A percentile compares a stretch with the other conserved stretches of the same genome.
Evolutionary conservation across 2,329 filamentous ascomycete species (phyloP).

Genomic region (Fusarium caatingaense): DNA sequence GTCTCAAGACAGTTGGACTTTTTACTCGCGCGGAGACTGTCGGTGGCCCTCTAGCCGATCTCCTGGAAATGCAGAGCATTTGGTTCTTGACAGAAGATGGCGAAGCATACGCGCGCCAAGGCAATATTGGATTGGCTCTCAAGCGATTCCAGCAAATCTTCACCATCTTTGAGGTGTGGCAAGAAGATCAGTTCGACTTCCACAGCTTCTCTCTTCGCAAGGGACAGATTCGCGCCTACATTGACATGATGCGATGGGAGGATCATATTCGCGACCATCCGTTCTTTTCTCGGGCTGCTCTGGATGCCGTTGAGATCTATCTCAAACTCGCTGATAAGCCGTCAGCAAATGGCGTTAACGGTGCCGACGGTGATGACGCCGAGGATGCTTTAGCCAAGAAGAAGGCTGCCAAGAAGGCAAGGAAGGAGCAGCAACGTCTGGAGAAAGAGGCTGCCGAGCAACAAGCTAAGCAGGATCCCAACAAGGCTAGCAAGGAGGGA

Average conservation of each 20-base stretch:
- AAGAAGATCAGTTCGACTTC: slow-evolving; percentile 99
- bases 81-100: slow-evolving; percentile 98
- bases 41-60: slow-evolving; percentile 87
- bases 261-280: slow-evolving; percentile 91
- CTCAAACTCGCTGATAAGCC: slow-evolving; percentile 82
- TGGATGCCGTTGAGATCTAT: slow-evolving; percentile 85
- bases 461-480: slow-evolving; percentile 82
- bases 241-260: slow-evolving; percentile 98
- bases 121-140: slow-evolving; percentile 84
- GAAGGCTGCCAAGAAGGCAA: slow-evolving; percentile 90
- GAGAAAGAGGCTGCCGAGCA: slow-evolving; percentile 85
- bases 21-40: slow-evolving; percentile 93
- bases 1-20: slow-evolving; percentile 87
- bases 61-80: slow-evolving; percentile 98
- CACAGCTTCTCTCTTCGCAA: slow-evolving; percentile 98
- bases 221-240: slow-evolving; percentile 92
- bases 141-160: slow-evolving; percentile 91
- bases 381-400: slow-evolving; percentile 78
- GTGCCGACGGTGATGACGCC: slow-evolving; percentile 60
- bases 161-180: slow-evolving; percentile 96
- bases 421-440: slow-evolving; percentile 73
- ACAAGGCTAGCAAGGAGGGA: slow-evolving; percentile 73
- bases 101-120: slow-evolving; percentile 85
- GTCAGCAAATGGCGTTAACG: slow-evolving; percentile 71
- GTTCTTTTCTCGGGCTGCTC: slow-evolving; percentile 86